Conservation (phyloP, 257 asterid species). For the Solanum bulbocastanum region DNA sequence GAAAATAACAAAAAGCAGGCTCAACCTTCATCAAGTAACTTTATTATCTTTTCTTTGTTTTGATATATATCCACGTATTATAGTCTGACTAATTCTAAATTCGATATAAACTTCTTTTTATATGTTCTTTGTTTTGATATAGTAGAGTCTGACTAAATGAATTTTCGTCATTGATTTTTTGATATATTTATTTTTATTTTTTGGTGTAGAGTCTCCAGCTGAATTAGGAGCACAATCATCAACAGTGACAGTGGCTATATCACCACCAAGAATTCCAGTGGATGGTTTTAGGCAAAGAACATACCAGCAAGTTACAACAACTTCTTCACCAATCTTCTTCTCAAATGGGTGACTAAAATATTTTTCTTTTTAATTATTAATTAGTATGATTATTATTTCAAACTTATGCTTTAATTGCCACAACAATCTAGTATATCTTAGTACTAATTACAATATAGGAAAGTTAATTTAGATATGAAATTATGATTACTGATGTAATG, state of each 20-base stretch:
- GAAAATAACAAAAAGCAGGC: slow-evolving; percentile 47
- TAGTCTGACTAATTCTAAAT: background rate
- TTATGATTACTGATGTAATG: background rate
- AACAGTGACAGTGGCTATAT: slow-evolving; percentile 58
- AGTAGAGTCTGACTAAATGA: too few species aligned
- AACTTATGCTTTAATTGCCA: background rate
- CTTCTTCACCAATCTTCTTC: slow-evolving; percentile 47
- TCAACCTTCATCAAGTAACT: background rate
- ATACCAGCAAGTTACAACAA: slow-evolving; percentile 19
- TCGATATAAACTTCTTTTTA: too few species aligned
- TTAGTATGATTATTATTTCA: background rate
- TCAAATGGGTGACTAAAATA: slow-evolving; percentile 26
- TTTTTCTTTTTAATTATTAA: background rate
- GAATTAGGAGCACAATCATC: slow-evolving; percentile 69
- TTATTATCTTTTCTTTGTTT: background rate
- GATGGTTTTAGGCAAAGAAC: slow-evolving; percentile 55
- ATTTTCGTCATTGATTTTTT: too few species aligned
- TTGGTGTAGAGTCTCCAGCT: slow-evolving; percentile 54
- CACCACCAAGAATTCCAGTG: slow-evolving; percentile 73
- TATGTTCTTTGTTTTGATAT: too few species aligned
- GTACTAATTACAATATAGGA: background rate
- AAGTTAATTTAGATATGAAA: background rate
- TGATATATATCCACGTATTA: background rate
- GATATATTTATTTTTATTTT: too few species aligned
- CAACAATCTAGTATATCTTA: background rate